Conservation (phyloP, 192 early-diverging fungal genomes). For the Linnemannia schmuckeri region DNA sequence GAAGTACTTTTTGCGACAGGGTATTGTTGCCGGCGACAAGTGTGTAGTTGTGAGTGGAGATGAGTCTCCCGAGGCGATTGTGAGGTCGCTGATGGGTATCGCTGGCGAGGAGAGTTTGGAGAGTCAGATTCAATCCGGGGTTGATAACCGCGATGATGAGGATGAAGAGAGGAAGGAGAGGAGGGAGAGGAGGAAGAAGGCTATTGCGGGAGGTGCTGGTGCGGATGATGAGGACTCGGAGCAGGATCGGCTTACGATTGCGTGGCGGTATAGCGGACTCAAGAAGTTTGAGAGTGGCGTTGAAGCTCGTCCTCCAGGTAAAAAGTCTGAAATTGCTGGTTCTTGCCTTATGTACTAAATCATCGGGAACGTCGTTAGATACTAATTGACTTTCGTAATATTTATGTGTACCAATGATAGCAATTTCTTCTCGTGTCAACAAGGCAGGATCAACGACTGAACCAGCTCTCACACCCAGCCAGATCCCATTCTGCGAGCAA, state of each 20-base stretch:
- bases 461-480: conserved; percentile 23
- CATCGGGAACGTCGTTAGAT: neutral
- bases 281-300: conserved; percentile 73
- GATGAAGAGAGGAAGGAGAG: conserved; percentile 37
- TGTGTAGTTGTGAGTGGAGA: conserved; percentile 80
- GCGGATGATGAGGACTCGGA: conserved; percentile 42
- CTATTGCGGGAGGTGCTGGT: conserved; percentile 13
- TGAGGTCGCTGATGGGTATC: conserved; percentile 72
- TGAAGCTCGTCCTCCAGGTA: conserved; percentile 58
- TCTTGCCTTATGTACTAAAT: neutral
- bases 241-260: conserved; percentile 86
- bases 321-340: neutral
- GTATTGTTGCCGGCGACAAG: conserved; percentile 80
- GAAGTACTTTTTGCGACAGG: conserved; percentile 91
- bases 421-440: conserved; percentile 34
- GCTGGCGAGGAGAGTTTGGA: conserved; percentile 63
- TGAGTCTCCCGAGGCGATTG: conserved; percentile 69
- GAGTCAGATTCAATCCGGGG: conserved; percentile 37
- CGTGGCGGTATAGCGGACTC: conserved; percentile 93
- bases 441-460: neutral
- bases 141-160: conserved; percentile 61
- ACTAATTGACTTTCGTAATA: neutral
- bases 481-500: conserved; percentile 77
- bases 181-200: neutral
- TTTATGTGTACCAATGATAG: conserved; percentile 3